Percentiles rank a stretch among this genome's conserved stretches.
These are phyloP conservation scores for Candida freyschussii DNA, from an alignment of 1,139 yeast species.

Conservation along the genomic window DNA sequence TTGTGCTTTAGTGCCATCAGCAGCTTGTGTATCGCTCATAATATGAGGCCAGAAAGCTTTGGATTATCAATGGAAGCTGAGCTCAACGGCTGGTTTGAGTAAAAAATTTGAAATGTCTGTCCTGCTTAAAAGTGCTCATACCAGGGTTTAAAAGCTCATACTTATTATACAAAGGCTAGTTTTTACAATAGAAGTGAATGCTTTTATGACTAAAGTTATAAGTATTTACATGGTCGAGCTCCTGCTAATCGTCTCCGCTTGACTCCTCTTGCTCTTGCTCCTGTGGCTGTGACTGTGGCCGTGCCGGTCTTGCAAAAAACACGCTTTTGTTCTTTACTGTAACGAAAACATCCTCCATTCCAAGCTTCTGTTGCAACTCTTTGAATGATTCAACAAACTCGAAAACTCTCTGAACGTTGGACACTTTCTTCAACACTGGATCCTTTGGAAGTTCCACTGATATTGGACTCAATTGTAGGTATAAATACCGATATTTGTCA, in stretches of 20 bases:
- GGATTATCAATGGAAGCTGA: too few relatives aligned
- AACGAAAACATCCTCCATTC: constrained; percentile 19
- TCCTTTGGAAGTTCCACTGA: constrained; percentile 11
- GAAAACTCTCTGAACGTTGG: constrained; percentile 20
- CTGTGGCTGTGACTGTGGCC: constrained; percentile 5
- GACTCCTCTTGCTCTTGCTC: constrained; percentile 6
- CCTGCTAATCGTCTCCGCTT: constrained; percentile 2
- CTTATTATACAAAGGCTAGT: too few relatives aligned
- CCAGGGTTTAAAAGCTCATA: too few relatives aligned
- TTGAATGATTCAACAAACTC: constrained; percentile 26
- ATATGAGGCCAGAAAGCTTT: too few relatives aligned
- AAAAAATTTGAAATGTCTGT: too few relatives aligned
- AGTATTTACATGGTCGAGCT: constrained; percentile 6
- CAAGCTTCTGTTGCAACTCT: constrained; percentile 21
- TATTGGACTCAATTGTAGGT: constrained; percentile 22
- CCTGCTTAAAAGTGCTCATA: too few relatives aligned
- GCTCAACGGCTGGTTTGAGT: too few relatives aligned
- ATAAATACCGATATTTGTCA: constrained; percentile 19
- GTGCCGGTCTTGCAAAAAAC: constrained; percentile 15
- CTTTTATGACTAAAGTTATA: too few relatives aligned
- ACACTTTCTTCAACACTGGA: constrained; percentile 6
- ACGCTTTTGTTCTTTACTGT: constrained; percentile 10
- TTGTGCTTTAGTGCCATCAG: too few relatives aligned
- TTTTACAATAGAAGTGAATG: too few relatives aligned
- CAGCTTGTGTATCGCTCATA: too few relatives aligned